Base-by-base conservation (phyloP, 768 basidiomycete genomes). In the Mycena filopes region DNA sequence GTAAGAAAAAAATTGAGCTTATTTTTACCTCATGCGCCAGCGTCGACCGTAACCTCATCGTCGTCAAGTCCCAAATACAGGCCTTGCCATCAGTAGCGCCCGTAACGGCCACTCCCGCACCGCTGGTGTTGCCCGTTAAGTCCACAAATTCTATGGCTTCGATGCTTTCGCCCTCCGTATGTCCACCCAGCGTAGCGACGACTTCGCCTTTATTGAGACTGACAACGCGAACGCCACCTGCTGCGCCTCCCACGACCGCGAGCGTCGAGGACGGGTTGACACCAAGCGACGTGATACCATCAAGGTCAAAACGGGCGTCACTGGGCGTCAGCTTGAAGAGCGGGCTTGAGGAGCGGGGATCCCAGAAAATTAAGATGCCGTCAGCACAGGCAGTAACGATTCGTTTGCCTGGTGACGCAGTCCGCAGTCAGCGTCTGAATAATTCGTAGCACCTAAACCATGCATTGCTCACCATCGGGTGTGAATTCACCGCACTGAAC, bases 31-130 rank as follows among this genome's bases (percentile, higher is more conserved):
- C 82, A 72, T 99, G 96, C 66, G 90, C 82, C 8, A 98, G 80
- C 16, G 93, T 95, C 20, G 90, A 85, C 60, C 98, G 86, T 55
- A 96, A 75, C 66, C 92, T 85, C 84, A 94, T 94, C 26, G 94
- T 96, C 53, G 85, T 85, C 45, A 96, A 83, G 79, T 99, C 98
- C 96, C 97, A 99, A 36, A 98, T 89, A 71, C 93, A 95, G 20
- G 89, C 92, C 74, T 95, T 96, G 0, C 96, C 95, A 73, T 99
- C 98, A 5, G 97, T 98, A 6, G 88, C 95, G 13, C 93, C 96
- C 2, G 93, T 95, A 0, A 94, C 88, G 13, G 90, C 89, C 21
- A 93, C 87, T 10, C 87, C 87, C 9, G 86, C 82, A 4, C 85
- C 84, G 4, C 81, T 77, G 10, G 69, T 80, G 6, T 81, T 84